Conservation (phyloP, 352 stramenopile species). For the Phytophthora pluvialis region DNA sequence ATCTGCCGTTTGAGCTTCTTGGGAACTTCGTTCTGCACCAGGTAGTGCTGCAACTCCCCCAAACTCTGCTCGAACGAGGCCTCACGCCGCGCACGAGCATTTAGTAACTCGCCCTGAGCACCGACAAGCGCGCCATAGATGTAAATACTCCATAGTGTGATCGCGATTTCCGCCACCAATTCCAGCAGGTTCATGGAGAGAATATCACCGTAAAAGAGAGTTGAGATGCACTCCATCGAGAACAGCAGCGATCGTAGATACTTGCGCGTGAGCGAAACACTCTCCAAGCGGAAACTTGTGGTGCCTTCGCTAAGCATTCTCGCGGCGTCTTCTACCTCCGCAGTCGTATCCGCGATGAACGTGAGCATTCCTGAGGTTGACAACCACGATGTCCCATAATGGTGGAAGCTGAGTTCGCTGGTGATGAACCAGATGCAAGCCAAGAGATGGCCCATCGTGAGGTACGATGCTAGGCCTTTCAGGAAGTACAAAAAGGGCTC, state of each 20-base stretch:
- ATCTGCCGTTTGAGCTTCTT: slow-evolving; percentile 78
- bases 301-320: slow-evolving; percentile 31
- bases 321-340: slow-evolving; percentile 13
- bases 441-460: slow-evolving; percentile 68
- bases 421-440: slow-evolving; percentile 65
- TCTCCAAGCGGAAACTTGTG: slow-evolving; percentile 16
- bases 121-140: slow-evolving; percentile 73
- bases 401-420: slow-evolving; percentile 33
- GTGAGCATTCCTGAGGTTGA: slow-evolving; percentile 37
- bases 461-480: slow-evolving; percentile 52
- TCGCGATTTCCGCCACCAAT: slow-evolving; percentile 58
- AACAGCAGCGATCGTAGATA: slow-evolving; percentile 75
- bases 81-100: slow-evolving; percentile 52
- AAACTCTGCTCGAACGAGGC: slow-evolving; percentile 71
- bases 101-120: slow-evolving; percentile 59
- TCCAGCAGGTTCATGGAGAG: slow-evolving; percentile 73
- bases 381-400: slow-evolving; percentile 45
- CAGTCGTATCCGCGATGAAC: slow-evolving; percentile 15
- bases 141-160: slow-evolving; percentile 74
- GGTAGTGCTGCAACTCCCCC: slow-evolving; percentile 72
- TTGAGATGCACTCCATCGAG: slow-evolving; percentile 72
- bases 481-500: slow-evolving; percentile 59
- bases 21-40: slow-evolving; percentile 72
- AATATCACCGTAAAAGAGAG: slow-evolving; percentile 76
- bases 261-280: slow-evolving; percentile 55